Conservation (phyloP, 139 green algal species). For the Limnomonas spitsbergensis region DNA sequence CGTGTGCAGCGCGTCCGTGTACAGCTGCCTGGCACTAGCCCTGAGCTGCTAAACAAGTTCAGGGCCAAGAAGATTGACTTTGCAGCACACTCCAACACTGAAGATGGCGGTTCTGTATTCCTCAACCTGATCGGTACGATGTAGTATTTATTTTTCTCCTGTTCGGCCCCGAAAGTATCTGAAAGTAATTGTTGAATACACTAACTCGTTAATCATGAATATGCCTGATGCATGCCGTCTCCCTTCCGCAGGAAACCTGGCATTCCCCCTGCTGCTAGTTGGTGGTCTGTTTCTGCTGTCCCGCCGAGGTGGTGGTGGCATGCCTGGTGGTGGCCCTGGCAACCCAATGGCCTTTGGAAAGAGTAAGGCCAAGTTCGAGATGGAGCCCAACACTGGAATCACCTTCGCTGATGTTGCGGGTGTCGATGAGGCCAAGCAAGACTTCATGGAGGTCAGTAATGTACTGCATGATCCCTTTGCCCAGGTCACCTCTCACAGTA, state of each 20-base stretch:
- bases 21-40: conserved; percentile 89
- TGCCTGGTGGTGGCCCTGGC: conserved; percentile 82
- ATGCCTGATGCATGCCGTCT: too few relatives aligned
- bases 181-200: too few relatives aligned
- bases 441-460: conserved; percentile 95
- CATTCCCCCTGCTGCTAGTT: conserved; percentile 97
- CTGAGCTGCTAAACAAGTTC: conserved; percentile 96
- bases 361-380: conserved; percentile 96
- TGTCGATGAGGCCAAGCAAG: conserved; percentile 98
- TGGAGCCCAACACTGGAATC: conserved; percentile 99
- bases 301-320: conserved; percentile 74
- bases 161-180: too few relatives aligned
- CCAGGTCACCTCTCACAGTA: neutral
- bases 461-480: neutral
- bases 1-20: conserved; percentile 97
- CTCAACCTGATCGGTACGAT: conserved; percentile 84
- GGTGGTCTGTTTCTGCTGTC: conserved; percentile 98
- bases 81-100: conserved; percentile 90
- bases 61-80: conserved; percentile 99
- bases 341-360: conserved; percentile 98
- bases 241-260: conserved; percentile 93
- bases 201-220: neutral
- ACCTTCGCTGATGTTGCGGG: conserved; percentile 97
- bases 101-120: conserved; percentile 92
- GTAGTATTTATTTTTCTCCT: too few relatives aligned